Evolutionary conservation across 768 basidiomycete species (phyloP), one percentile per base, ranked within the genome.

Genomic region (Termitomyces sp.): DNA sequence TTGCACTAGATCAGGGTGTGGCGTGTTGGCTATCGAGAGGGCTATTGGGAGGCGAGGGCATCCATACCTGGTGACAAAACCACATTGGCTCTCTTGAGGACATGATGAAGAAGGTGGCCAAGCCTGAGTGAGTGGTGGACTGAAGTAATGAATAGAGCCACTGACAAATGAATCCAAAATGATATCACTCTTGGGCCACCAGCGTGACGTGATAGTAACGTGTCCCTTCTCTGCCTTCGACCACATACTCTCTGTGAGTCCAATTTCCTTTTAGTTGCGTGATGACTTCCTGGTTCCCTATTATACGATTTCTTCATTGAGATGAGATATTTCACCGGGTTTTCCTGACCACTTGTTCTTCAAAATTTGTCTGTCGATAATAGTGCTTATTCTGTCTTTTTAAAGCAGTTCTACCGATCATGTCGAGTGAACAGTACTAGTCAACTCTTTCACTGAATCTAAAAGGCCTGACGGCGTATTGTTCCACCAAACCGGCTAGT

Each of bases 11-110:
- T 36, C 16, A 38, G 6, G 46, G 60, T 48, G 20, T 16, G 27
- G 27, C 5, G 29, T 29, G 3, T 29, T 46, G 16, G 50, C 7
- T 45, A 29, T 39, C 12, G 7, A 51, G 9, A 33, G 39, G 18
- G 33, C 9, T 6, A 32, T 20, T 29, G 43, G 55, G 41, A 31
- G 47, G 51, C 6, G 33, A 42, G 13, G 38, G 15, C 5, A 32
- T n/a, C 66, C 73, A 15, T 40, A 85, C 89, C 72, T 89, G 75
- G 64, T 91, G 88, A 60, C 89, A 91, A 63, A 74, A 91, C 89
- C 89, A 92, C 63, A 89, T 66, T 4, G 88, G 84, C 58, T 88
- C 86, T 68, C 87, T 76, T 20, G 78, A 75, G 13, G 89, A 85
- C 88, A 90, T 89, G 52, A 46, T 54, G 27, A 29, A 9, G 29